Evolutionary conservation across 1,139 yeast species (phyloP).

Genomic region (Casaregolazyma lundiana): DNA sequence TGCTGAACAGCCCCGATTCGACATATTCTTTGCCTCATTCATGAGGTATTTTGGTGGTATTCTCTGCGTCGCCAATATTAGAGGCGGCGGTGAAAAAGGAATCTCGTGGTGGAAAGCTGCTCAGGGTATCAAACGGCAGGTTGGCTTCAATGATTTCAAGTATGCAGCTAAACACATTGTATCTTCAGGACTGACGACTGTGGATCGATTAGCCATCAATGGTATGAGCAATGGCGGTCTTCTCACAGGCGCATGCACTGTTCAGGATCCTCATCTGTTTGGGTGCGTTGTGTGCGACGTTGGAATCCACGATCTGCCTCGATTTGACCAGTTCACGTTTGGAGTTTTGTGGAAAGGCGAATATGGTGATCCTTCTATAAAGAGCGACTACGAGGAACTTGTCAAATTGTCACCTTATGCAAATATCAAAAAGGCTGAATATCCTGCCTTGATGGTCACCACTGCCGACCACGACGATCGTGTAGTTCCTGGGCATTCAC

Average conservation of each 20-base stretch:
- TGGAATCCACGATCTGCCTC: constrained; percentile 10
- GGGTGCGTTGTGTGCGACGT: constrained; percentile 12
- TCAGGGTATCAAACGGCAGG: constrained; percentile 9
- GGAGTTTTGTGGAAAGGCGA: constrained; percentile 12
- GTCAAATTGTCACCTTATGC: constrained; percentile 9
- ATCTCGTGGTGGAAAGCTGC: constrained; percentile 12
- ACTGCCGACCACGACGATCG: constrained; percentile 12
- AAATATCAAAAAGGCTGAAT: constrained; percentile 5
- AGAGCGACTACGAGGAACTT: constrained; percentile 4
- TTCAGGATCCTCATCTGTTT: constrained; percentile 11
- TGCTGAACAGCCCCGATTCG: constrained; percentile 10
- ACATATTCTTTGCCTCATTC: constrained; percentile 8
- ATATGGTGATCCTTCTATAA: constrained; percentile 10
- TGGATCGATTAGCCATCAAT: constrained; percentile 5
- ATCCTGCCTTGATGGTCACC: constrained; percentile 10
- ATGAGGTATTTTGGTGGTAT: constrained; percentile 10
- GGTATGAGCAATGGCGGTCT: constrained; percentile 12
- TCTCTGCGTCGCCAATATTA: constrained; percentile 9
- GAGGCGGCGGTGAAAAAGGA: constrained; percentile 12
- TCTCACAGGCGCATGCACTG: constrained; percentile 8
- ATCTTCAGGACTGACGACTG: constrained; percentile 7
- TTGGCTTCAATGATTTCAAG: constrained; percentile 11
- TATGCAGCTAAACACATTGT: constrained; percentile 10
- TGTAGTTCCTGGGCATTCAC: constrained; percentile 12
- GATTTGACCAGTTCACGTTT: constrained; percentile 12